Evolutionary conservation across 2,329 filamentous ascomycete genomes (phyloP).

Genomic region (Penicillium sclerotigenum): DNA sequence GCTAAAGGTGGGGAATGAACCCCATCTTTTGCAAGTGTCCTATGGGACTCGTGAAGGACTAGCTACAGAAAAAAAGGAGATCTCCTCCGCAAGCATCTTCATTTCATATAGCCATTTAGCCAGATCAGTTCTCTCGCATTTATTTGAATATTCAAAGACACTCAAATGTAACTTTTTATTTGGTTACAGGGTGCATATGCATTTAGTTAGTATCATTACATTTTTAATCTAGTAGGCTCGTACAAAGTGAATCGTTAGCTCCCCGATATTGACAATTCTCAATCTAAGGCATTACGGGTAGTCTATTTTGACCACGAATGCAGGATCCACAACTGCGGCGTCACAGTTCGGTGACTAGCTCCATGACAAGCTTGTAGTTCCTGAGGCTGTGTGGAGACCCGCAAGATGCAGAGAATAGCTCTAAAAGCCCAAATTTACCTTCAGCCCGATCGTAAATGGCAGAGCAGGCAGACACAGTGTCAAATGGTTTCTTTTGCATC

Average conservation of each 20-base stretch:
- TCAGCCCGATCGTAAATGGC: not conserved
- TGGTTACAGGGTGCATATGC: too few relatives aligned
- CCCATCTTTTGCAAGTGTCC: not conserved
- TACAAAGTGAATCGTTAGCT: too few relatives aligned
- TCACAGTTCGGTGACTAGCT: not conserved
- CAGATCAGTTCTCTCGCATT: not conserved
- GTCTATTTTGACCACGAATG: too few relatives aligned
- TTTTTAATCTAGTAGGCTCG: not conserved
- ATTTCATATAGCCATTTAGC: not conserved
- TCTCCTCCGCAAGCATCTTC: rapidly evolving
- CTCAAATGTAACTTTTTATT: rapidly evolving
- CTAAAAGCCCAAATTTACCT: not conserved
- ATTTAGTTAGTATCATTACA: too few relatives aligned
- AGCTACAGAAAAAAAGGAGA: not conserved
- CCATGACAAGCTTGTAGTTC: not conserved
- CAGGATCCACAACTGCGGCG: too few relatives aligned
- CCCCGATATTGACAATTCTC: too few relatives aligned
- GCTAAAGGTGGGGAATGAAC: not conserved
- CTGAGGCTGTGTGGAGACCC: not conserved
- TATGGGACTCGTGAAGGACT: not conserved
- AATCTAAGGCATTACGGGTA: not conserved
- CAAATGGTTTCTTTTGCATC: not conserved
- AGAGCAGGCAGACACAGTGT: not conserved
- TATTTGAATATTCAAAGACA: not conserved
- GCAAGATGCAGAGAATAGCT: not conserved